phyloP scores from a whole-genome alignment of 2,329 filamentous ascomycete genomes.

The Fusarium verticillioides region DNA sequence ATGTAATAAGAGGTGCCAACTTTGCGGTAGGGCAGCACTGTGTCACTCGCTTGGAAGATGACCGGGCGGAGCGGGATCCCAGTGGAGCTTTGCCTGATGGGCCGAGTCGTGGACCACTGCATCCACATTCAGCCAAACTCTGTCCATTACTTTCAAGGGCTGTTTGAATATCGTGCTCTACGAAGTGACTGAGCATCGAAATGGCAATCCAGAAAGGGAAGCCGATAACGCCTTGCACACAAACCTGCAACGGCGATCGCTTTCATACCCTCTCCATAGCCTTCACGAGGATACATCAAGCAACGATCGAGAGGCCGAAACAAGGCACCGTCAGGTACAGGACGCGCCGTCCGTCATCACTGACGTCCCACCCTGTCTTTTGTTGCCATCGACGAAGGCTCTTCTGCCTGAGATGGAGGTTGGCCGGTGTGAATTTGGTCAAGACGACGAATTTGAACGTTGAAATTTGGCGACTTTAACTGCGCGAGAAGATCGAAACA shows the following conservation, averaged over 20 bases:
- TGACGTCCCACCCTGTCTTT: slow-evolving; percentile 33
- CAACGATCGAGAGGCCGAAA: slow-evolving; percentile 29
- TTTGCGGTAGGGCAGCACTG: slow-evolving; percentile 35
- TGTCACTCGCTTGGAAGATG: slow-evolving; percentile 36
- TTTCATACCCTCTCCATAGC: slow-evolving; percentile 13
- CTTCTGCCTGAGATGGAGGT: slow-evolving; percentile 31
- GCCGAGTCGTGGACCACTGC: slow-evolving; percentile 29
- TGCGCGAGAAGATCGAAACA: slow-evolving; percentile 17
- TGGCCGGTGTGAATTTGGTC: slow-evolving; percentile 37
- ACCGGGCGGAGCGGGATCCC: slow-evolving; percentile 23
- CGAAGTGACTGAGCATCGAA: slow-evolving; percentile 9
- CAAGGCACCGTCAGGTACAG: slow-evolving; percentile 32
- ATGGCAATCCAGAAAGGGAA: slow-evolving; percentile 29
- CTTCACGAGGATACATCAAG: slow-evolving; percentile 11
- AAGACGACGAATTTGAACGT: not conserved
- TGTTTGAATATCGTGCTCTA: slow-evolving; percentile 11
- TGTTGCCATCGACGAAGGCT: slow-evolving; percentile 18
- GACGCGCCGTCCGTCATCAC: slow-evolving; percentile 33
- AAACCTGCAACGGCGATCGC: slow-evolving; percentile 29
- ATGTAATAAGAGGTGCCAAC: slow-evolving; percentile 3
- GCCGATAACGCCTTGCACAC: slow-evolving; percentile 24
- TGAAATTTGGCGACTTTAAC: slow-evolving; percentile 9
- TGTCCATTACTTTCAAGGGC: slow-evolving; percentile 8
- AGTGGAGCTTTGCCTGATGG: slow-evolving; percentile 26
- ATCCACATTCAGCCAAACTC: slow-evolving; percentile 23